Conservation (phyloP, 2,329 filamentous ascomycete genomes). For the Phaeosphaeriaceae sp. region DNA sequence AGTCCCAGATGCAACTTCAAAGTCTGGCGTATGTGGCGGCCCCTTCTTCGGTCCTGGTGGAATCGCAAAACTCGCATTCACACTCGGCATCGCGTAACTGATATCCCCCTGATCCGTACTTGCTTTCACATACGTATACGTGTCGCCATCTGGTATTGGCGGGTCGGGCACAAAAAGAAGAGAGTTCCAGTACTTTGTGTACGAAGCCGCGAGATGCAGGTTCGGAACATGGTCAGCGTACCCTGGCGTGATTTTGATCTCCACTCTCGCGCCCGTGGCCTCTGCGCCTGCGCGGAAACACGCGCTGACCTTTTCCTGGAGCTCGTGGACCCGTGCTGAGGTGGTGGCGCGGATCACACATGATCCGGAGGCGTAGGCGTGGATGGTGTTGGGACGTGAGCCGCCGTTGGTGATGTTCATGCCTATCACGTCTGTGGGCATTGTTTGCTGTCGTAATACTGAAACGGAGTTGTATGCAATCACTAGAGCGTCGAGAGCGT, state of each 20-base stretch:
- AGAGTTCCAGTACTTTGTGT: conserved; percentile 35
- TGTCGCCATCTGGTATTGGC: conserved; percentile 17
- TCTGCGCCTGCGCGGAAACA: conserved; percentile 59
- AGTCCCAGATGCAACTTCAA: conserved; percentile 47
- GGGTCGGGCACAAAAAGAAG: conserved; percentile 23
- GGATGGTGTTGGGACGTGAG: conserved; percentile 49
- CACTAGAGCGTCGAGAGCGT: conserved; percentile 50
- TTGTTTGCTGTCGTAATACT: conserved; percentile 50
- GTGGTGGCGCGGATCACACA: conserved; percentile 48
- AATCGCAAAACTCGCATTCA: conserved; percentile 62
- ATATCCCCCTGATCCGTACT: conserved; percentile 69
- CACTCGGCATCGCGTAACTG: conserved; percentile 64
- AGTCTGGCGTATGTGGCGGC: conserved; percentile 52
- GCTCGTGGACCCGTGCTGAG: conserved; percentile 34
- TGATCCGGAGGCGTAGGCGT: conserved; percentile 47
- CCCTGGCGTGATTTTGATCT: conserved; percentile 52
- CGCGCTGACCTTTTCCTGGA: conserved; percentile 41
- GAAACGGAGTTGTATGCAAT: conserved; percentile 43
- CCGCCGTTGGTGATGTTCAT: conserved; percentile 41
- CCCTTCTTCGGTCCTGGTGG: conserved; percentile 42
- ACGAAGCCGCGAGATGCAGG: conserved; percentile 53
- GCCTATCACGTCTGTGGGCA: conserved; percentile 50
- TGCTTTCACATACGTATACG: conserved; percentile 50
- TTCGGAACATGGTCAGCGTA: conserved; percentile 67
- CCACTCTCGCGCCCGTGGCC: conserved; percentile 60